These are phyloP conservation scores for Talaromyces sp. DNA, from an alignment of 2,329 filamentous ascomycete genomes.

Conservation along the genomic window DNA sequence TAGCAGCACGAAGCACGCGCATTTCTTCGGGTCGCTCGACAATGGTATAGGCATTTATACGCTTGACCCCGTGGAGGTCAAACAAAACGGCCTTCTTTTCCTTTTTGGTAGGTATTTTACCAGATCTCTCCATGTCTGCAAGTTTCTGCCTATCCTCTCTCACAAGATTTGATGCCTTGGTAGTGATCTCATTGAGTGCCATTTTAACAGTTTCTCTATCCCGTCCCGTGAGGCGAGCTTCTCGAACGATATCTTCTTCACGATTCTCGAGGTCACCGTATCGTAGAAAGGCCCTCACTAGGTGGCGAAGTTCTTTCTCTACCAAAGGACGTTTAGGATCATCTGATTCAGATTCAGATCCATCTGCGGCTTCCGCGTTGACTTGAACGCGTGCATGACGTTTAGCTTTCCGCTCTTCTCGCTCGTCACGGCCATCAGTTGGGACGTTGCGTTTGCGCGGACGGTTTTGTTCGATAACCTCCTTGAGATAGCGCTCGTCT, in stretches of 20 bases:
- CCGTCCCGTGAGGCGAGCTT: conserved; percentile 77
- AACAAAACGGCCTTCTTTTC: conserved; percentile 96
- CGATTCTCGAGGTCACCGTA: conserved; percentile 89
- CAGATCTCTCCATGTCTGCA: conserved; percentile 62
- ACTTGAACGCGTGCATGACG: conserved; percentile 64
- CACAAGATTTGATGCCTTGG: conserved; percentile 63
- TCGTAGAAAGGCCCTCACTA: conserved; percentile 84
- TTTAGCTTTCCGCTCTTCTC: conserved; percentile 63
- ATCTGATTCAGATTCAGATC: conserved; percentile 59
- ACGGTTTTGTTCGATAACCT: conserved; percentile 77
- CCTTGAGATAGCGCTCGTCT: conserved; percentile 75
- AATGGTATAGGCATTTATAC: conserved; percentile 92
- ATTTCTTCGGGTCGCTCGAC: conserved; percentile 87
- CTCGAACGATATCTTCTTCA: conserved; percentile 77
- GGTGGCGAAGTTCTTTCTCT: conserved; percentile 87
- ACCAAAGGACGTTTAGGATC: conserved; percentile 87
- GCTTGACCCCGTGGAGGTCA: conserved; percentile 87
- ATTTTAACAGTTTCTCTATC: conserved; percentile 73
- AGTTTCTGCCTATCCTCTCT: conserved; percentile 65
- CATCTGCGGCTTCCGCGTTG: conserved; percentile 62
- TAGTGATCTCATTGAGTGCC: conserved; percentile 72
- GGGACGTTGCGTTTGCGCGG: conserved; percentile 67
- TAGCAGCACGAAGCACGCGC: conserved; percentile 71
- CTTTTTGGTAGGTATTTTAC: conserved; percentile 87
- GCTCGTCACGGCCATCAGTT: conserved; percentile 48